Evolutionary conservation across 2,329 filamentous ascomycete species (phyloP), one percentile per base, ranked within the genome.

Genomic region (Geosmithia morbida): DNA sequence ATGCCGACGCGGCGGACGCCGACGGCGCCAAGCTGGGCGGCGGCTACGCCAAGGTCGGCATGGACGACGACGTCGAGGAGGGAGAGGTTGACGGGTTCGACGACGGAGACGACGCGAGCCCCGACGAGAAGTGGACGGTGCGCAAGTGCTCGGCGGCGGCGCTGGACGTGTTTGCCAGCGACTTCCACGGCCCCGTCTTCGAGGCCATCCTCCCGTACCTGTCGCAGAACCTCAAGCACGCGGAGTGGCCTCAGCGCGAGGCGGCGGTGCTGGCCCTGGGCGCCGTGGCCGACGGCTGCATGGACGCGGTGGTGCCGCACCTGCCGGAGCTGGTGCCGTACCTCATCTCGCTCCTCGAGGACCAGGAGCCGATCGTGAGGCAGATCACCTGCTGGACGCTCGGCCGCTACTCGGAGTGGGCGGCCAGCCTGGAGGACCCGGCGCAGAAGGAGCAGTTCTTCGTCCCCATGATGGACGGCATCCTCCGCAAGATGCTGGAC

Each of bases 321-420:
- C 76, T 98, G 29, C 88, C 87, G 2, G 84, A 95, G 59, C 73
- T 98, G 41, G 81, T 97, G 2, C 85, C 87, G 1, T 98, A 94
- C 61, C 76, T 98, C 44, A 84, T 97, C 54, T 83, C 84, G 7
- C 75, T 96, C 1, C 73, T 98, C 37, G 78, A 84, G 49, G 92
- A 98, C 59, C 60, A 75, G 1, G 88, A 96, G 63, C 87, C 92
- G 14, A 84, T 97, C 14, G 90, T 98, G 39, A 78, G 92, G 51
- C 87, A 95, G 60, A 98, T 98, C 54, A 97, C 90, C 20, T 98
- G 92, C 65, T 98, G 92, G 92, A 94, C 92, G 6, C 75, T 98
- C 19, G 89, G 89, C 17, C 79, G 92, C 43, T 98, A 96, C 64
- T 95, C 92, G 5, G 73, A 81, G 43, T 98, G 92, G 92, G 90